phyloP scores from a whole-genome alignment of 805 yeast genomes.

The Lachancea mirantina region DNA sequence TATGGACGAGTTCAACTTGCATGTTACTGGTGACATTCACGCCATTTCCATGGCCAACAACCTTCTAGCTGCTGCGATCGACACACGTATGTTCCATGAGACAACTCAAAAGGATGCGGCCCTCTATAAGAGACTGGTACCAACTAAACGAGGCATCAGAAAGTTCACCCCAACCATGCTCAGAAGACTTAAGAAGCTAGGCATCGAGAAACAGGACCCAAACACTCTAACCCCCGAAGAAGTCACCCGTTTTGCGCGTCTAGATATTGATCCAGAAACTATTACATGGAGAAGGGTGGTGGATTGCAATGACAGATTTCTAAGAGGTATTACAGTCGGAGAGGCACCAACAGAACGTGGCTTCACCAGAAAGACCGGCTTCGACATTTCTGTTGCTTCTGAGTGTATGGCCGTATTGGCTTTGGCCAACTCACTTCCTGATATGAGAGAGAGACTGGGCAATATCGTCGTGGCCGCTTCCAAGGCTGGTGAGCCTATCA shows the following conservation, averaged over 20 bases:
- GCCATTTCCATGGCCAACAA: conserved; percentile 80
- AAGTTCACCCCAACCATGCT: conserved; percentile 61
- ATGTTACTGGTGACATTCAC: conserved; percentile 79
- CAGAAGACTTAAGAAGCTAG: conserved; percentile 58
- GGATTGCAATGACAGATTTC: conserved; percentile 74
- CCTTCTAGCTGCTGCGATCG: conserved; percentile 77
- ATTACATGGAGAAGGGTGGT: conserved; percentile 81
- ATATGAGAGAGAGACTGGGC: conserved; percentile 69
- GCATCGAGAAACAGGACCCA: conserved; percentile 64
- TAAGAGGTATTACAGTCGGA: conserved; percentile 72
- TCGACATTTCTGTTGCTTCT: conserved; percentile 79
- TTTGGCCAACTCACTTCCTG: conserved; percentile 58
- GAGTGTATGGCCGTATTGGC: conserved; percentile 85
- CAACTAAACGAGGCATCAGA: conserved; percentile 64
- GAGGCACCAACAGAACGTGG: conserved; percentile 80
- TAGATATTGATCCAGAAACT: conserved; percentile 71
- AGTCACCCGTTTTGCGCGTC: conserved; percentile 52
- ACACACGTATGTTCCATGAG: conserved; percentile 82
- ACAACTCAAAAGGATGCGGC: conserved; percentile 64
- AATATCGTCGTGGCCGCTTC: conserved; percentile 68
- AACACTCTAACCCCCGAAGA: conserved; percentile 68
- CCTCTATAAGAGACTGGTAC: conserved; percentile 67
- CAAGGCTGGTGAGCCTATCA: conserved; percentile 61
- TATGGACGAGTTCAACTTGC: conserved; percentile 85
- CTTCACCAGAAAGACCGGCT: conserved; percentile 63